phyloP scores from a whole-genome alignment of 352 stramenopile genomes.

The Phytophthora hybrid region DNA sequence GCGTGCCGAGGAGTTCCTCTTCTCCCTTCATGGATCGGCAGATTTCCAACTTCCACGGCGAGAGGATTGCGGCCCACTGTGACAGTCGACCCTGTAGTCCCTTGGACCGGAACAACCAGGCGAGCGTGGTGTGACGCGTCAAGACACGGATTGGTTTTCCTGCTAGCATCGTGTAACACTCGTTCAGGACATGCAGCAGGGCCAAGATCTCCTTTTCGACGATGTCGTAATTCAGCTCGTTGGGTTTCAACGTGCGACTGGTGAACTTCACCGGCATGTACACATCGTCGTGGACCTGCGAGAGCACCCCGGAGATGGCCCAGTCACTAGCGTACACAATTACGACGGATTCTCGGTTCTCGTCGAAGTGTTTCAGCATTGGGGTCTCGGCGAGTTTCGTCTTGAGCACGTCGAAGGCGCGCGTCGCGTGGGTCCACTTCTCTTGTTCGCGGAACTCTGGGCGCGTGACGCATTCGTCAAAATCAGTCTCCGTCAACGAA shows the following conservation, averaged over 20 bases:
- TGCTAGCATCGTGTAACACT: conserved; percentile 7
- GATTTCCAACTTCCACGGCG: conserved; percentile 3
- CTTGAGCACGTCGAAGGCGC: too few relatives aligned
- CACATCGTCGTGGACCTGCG: conserved; percentile 24
- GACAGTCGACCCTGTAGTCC: neutral
- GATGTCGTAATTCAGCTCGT: too few relatives aligned
- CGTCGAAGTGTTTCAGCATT: conserved; percentile 21
- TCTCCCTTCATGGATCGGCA: conserved; percentile 4
- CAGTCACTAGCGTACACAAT: conserved; percentile 4
- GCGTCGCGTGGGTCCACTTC: too few relatives aligned
- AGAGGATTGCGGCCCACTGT: too few relatives aligned
- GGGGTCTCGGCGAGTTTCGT: too few relatives aligned
- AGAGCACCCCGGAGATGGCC: conserved; percentile 8
- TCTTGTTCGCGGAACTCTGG: too few relatives aligned
- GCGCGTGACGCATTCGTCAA: too few relatives aligned
- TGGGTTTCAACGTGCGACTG: too few relatives aligned
- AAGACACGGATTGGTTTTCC: neutral
- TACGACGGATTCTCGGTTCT: neutral
- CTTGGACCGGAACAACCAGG: neutral
- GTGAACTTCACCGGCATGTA: neutral
- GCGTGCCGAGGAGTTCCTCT: neutral
- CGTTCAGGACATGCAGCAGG: too few relatives aligned
- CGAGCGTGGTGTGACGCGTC: conserved; percentile 4
- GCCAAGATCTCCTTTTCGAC: too few relatives aligned
- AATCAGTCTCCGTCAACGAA: too few relatives aligned